Evolutionary conservation across 768 basidiomycete species (phyloP), one percentile per base, ranked within the genome.

Genomic region (Amyloporia xantha): DNA sequence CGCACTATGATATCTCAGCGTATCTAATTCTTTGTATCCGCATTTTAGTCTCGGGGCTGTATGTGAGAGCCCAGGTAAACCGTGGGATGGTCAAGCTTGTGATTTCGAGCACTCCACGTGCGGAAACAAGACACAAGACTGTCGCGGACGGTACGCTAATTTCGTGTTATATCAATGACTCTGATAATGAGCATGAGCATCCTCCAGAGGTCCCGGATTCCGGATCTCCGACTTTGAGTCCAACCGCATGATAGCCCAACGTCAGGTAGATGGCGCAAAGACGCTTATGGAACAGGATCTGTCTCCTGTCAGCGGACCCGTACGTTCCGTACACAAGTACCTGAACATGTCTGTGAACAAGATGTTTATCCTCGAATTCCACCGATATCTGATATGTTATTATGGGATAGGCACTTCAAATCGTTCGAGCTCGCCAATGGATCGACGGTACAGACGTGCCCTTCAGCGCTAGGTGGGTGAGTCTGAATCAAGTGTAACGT

Each of bases 91-190:
- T 9, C 71, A 76, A 57, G 64, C 73, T 6, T 90, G 88, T 60
- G 80, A 86, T n/a, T 70, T 77, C 39, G 72, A 83, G 21, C 77
- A 79, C 50, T 86, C 86, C 0, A 89, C 86, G 15, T 90, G 87
- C 55, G 86, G 86, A 17, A 82, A 79, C 41, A 79, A 68, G 36
- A 79, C 76, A 2, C 56, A 82, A 55, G 72, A 85, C 49, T 88
- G 87, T 59, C 83, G 80, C 62, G 86, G 84, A 41, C 77, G 84
- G 85, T 82, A 45, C 42, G 36, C 21, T 37, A 49, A 25, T 26
- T 33, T 33, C 40, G 33, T 3, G 48, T 36, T 44, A 47, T 41
- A 30, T 35, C 35, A 27, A 36, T 28, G 25, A 49, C 26, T 37
- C 3, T 25, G 52, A 37, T 21, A 13, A 24, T 19, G 17, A 33